Evolutionary conservation across 352 stramenopile species (phyloP).

Genomic region (Pythium insidiosum): DNA sequence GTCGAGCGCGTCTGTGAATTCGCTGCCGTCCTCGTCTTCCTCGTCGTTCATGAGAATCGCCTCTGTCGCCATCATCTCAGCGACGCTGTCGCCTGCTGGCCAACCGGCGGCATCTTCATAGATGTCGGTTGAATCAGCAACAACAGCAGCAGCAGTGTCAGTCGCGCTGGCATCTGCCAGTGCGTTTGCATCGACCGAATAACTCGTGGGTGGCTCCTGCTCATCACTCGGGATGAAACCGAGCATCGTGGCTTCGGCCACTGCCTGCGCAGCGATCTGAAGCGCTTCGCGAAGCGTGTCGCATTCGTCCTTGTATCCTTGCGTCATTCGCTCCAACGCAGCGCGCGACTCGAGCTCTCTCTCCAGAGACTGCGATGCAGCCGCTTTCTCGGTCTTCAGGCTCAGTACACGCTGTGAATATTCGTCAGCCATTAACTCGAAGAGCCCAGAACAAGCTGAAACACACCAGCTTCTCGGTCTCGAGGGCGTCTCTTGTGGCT

Average conservation of each 20-base stretch:
- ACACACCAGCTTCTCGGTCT: conserved; percentile 38
- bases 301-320: conserved; percentile 66
- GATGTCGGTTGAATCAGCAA: too few relatives aligned
- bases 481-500: conserved; percentile 23
- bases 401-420: conserved; percentile 26
- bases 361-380: conserved; percentile 46
- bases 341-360: conserved; percentile 44
- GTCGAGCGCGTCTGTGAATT: too few relatives aligned
- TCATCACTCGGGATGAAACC: background rate
- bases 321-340: conserved; percentile 39
- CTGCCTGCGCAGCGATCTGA: conserved; percentile 50
- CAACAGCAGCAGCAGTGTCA: too few relatives aligned
- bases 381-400: conserved; percentile 32
- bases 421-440: background rate
- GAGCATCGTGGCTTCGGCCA: conserved; percentile 30
- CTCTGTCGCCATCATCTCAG: too few relatives aligned
- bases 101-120: too few relatives aligned
- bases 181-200: too few relatives aligned
- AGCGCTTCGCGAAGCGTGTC: conserved; percentile 70
- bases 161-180: too few relatives aligned
- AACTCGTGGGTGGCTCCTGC: too few relatives aligned
- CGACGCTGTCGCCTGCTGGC: too few relatives aligned
- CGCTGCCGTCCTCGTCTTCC: too few relatives aligned
- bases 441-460: background rate
- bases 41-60: too few relatives aligned